Evolutionary conservation across 2,329 filamentous ascomycete species (phyloP).

Genomic region (Aspergillus glaucus): DNA sequence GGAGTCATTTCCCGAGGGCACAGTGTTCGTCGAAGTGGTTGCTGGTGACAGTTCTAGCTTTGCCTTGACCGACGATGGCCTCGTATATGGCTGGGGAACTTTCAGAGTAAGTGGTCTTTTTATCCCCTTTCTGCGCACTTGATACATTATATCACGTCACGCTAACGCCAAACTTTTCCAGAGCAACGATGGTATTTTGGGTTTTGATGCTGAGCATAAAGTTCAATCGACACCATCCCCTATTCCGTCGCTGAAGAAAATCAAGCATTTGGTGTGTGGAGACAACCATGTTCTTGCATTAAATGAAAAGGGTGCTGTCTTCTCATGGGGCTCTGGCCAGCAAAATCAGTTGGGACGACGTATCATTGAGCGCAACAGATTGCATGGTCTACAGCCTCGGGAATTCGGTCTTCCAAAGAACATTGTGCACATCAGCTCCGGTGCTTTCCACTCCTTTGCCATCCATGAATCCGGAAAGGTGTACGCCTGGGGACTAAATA

Average conservation of each 20-base stretch:
- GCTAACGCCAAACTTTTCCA: constrained; percentile 18
- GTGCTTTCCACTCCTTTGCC: constrained; percentile 76
- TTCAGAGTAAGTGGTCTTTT: constrained; percentile 46
- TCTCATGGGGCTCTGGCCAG: constrained; percentile 60
- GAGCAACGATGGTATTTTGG: constrained; percentile 60
- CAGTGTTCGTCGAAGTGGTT: constrained; percentile 51
- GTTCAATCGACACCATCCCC: constrained; percentile 43
- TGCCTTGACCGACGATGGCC: constrained; percentile 54
- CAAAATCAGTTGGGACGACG: constrained; percentile 64
- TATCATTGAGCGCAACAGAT: constrained; percentile 53
- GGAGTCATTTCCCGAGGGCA: constrained; percentile 46
- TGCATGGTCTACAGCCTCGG: constrained; percentile 50
- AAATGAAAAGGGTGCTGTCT: constrained; percentile 53
- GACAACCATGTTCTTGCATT: constrained; percentile 55
- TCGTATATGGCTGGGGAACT: constrained; percentile 58
- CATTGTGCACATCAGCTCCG: constrained; percentile 59
- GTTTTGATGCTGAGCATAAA: constrained; percentile 45
- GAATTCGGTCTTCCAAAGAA: constrained; percentile 53
- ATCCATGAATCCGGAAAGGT: constrained; percentile 62
- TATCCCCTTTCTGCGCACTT: constrained; percentile 3
- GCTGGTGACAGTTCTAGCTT: constrained; percentile 57
- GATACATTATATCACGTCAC: background rate
- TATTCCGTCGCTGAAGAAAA: constrained; percentile 48
- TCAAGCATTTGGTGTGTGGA: constrained; percentile 49
- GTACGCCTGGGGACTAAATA: constrained; percentile 81